Evolutionary conservation across 2,329 filamentous ascomycete species (phyloP).

Genomic region (Monilinia fructicola): DNA sequence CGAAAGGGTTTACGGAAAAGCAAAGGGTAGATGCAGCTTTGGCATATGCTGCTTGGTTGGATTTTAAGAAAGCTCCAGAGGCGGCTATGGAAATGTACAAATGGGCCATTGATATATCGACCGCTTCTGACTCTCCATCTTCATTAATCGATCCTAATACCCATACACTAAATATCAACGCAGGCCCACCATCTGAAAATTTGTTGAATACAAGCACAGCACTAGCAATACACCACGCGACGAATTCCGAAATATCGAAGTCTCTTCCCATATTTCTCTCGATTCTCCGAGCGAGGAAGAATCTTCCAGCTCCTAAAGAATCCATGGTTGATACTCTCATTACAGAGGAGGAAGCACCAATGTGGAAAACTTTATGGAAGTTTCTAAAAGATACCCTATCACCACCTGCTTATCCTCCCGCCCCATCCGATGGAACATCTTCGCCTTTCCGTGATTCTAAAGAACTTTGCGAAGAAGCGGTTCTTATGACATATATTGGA

Average conservation of each 20-base stretch:
- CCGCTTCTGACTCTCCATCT: slow-evolving; percentile 47
- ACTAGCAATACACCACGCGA: slow-evolving; percentile 75
- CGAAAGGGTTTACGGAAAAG: slow-evolving; percentile 72
- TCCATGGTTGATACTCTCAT: slow-evolving; percentile 28
- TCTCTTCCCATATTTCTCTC: slow-evolving; percentile 86
- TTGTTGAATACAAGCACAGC: slow-evolving; percentile 73
- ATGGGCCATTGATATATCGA: slow-evolving; percentile 74
- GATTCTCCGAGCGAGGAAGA: slow-evolving; percentile 75
- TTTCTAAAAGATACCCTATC: slow-evolving; percentile 39
- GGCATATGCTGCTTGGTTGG: slow-evolving; percentile 81
- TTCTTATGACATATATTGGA: slow-evolving; percentile 84
- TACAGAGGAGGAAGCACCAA: slow-evolving; percentile 26
- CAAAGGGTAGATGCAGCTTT: slow-evolving; percentile 81
- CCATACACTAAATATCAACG: slow-evolving; percentile 61
- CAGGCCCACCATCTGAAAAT: slow-evolving; percentile 64
- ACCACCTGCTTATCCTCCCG: slow-evolving; percentile 66
- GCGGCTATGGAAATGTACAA: slow-evolving; percentile 71
- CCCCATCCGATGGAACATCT: slow-evolving; percentile 67
- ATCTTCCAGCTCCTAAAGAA: slow-evolving; percentile 46
- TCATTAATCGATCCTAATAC: slow-evolving; percentile 60
- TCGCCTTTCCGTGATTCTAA: slow-evolving; percentile 63
- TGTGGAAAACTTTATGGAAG: slow-evolving; percentile 36
- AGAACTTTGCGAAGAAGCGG: slow-evolving; percentile 80
- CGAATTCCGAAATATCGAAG: slow-evolving; percentile 60
- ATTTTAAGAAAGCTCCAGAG: slow-evolving; percentile 67